Evolutionary conservation across 805 yeast species (phyloP), one percentile per base, ranked within the genome.

Genomic region (Barnettozyma populi): DNA sequence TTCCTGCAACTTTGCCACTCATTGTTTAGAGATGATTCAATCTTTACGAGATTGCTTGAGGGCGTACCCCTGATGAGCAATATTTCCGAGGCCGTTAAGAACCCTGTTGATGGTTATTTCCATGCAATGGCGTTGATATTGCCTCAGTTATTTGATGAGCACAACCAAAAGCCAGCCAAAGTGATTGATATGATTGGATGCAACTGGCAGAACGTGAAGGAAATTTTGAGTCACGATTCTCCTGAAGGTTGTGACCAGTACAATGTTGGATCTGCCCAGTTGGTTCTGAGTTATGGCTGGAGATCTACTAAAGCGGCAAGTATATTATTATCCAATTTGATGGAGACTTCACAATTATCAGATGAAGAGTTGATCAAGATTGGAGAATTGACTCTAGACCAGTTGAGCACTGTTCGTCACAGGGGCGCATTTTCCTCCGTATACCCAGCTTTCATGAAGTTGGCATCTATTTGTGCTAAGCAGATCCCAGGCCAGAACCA

Each of bases 401-500:
- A 90, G 60, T 68, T 94, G 32, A 74, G 87, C 3, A 72, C 80
- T 0, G 83, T 90, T 19, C 78, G 90, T 40, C 98, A 94, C 57
- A 76, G 95, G 51, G 98, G 98, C 29, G 96, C 97, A 0, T 87
- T 92, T 52, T 83, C 95, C 9, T 82, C 97, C 0, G 84, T 90
- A 0, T 82, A 86, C 52, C 96, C 97, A 5, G 78, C 94, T 0
- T 88, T 86, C 56, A 73, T 81, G 13, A 73, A 80, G 7, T 76
- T 83, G 47, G 87, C 96, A 55, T 52, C 65, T 13, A 64, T 79
- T n/a, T 82, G 92, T 61, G 53, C 60, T n/a, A 52, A 57, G 14
- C 64, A 63, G 0, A 54, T 72, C 6, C 62, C 71, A 14, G 55
- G 54, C 0, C 69, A 67, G 36, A 81, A 90, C 5, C 57, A 60